Percentiles rank a stretch among this genome's conserved stretches.
Evolutionary conservation across 2,329 filamentous ascomycete genomes (phyloP).

Genomic region (Raffaelea albimanens): DNA sequence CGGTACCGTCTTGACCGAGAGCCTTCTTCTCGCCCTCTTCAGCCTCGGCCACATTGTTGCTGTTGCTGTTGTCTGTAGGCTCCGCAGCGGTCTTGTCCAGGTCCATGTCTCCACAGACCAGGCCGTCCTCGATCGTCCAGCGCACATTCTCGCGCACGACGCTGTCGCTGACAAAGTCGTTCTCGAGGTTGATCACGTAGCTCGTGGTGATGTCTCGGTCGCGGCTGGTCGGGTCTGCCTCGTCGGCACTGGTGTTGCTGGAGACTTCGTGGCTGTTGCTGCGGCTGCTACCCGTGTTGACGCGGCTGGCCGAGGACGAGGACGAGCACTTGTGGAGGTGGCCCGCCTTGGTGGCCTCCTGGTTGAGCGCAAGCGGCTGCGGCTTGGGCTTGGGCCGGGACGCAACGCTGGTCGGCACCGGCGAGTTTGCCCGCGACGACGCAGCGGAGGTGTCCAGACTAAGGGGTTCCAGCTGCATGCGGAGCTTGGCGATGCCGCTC

Average conservation of each 20-base stretch:
- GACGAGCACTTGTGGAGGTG: neutral
- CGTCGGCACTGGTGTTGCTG: slow-evolving; percentile 52
- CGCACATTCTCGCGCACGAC: slow-evolving; percentile 29
- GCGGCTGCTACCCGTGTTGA: slow-evolving; percentile 37
- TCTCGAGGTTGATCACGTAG: slow-evolving; percentile 76
- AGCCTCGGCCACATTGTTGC: neutral
- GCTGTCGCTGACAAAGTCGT: slow-evolving; percentile 72
- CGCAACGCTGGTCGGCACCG: neutral
- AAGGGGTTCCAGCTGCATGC: slow-evolving; percentile 70
- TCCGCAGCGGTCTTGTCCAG: no score
- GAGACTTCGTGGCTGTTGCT: slow-evolving; percentile 52
- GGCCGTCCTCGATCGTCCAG: slow-evolving; percentile 5
- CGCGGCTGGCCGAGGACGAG: slow-evolving; percentile 20
- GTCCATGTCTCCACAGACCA: no score
- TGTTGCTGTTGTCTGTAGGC: neutral
- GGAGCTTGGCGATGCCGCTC: slow-evolving; percentile 74
- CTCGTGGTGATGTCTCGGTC: slow-evolving; percentile 63
- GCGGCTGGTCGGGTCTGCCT: slow-evolving; percentile 28
- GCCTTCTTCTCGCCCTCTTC: neutral
- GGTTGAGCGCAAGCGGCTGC: no score
- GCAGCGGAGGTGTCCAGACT: slow-evolving; percentile 45
- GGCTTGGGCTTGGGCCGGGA: no score
- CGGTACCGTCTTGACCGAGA: neutral
- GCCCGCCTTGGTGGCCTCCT: slow-evolving; percentile 30
- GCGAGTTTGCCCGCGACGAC: slow-evolving; percentile 38